Evolutionary conservation across 1,284 basidiomycete genomes (phyloP).

Genomic region (Polyporus tsugae): DNA sequence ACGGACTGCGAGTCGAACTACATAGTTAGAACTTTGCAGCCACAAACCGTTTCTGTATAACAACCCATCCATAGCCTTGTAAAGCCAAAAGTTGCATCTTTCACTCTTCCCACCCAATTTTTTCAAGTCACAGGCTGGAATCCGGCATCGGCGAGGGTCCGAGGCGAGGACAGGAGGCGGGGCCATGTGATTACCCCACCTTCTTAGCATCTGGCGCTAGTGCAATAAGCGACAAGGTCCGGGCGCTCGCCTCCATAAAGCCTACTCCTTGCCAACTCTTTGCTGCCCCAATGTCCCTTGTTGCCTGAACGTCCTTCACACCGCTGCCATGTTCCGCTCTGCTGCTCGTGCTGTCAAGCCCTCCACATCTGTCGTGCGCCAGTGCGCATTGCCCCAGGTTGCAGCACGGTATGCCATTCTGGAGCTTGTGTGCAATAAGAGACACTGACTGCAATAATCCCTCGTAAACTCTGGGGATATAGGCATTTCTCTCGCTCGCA

Average conservation of each 20-base stretch:
- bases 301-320: not conserved
- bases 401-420: conserved; percentile 16
- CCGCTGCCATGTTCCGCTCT: conserved; percentile 24
- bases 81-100: conserved; percentile 1
- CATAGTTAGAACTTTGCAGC: not conserved
- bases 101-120: not conserved
- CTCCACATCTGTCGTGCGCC: conserved; percentile 49
- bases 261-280: too few relatives aligned
- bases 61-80: not conserved
- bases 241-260: not conserved
- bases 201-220: too few relatives aligned
- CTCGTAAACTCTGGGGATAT: not conserved
- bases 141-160: not conserved
- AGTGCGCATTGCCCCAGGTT: conserved; percentile 42
- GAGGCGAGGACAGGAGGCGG: not conserved
- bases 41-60: not conserved
- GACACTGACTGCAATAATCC: not conserved
- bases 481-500: conserved; percentile 33
- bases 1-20: not conserved
- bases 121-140: too few relatives aligned
- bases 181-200: conserved; percentile 30
- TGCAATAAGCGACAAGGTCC: conserved; percentile 8
- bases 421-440: not conserved
- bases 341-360: conserved; percentile 25
- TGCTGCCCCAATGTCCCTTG: not conserved